Percentiles rank a stretch among this genome's conserved stretches.
phyloP scores from a whole-genome alignment of 192 early-diverging fungal species.

The Paraglomus brasilianum region DNA sequence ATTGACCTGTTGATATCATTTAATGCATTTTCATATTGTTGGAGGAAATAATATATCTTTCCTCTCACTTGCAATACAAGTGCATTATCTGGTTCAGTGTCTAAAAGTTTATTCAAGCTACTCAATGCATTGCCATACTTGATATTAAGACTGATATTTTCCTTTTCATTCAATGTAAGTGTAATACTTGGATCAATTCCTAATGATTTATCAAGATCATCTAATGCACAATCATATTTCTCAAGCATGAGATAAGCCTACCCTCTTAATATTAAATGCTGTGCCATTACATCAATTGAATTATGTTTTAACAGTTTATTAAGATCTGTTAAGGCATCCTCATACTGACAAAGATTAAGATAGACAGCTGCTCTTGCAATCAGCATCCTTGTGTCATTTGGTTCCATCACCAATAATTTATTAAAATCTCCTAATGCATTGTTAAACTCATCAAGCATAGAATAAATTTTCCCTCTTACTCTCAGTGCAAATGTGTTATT shows the following conservation, averaged over 20 bases:
- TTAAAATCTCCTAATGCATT: constrained; percentile 21
- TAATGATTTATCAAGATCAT: constrained; percentile 9
- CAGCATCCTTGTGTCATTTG: neutral
- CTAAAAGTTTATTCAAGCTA: neutral
- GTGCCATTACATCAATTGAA: constrained; percentile 23
- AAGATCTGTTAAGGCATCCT: constrained; percentile 23
- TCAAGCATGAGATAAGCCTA: constrained; percentile 10
- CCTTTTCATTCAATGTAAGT: constrained; percentile 6
- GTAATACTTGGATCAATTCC: neutral
- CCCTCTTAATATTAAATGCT: constrained; percentile 19
- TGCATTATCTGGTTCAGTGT: constrained; percentile 13
- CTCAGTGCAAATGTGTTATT: neutral
- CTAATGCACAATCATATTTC: constrained; percentile 18
- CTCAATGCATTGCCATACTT: neutral
- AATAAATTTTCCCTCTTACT: constrained; percentile 11
- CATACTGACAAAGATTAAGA: constrained; percentile 17
- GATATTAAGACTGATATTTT: neutral
- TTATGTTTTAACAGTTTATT: constrained; percentile 6
- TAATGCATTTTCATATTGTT: neutral
- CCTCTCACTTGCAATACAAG: constrained; percentile 11
- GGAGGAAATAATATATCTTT: neutral
- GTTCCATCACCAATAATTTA: constrained; percentile 6
- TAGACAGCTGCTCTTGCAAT: constrained; percentile 11
- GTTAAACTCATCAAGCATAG: neutral
- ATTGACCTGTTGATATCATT: neutral